Evolutionary conservation across 2,329 filamentous ascomycete species (phyloP), one percentile per base, ranked within the genome.

Genomic region (Emmonsiellopsis sp.): DNA sequence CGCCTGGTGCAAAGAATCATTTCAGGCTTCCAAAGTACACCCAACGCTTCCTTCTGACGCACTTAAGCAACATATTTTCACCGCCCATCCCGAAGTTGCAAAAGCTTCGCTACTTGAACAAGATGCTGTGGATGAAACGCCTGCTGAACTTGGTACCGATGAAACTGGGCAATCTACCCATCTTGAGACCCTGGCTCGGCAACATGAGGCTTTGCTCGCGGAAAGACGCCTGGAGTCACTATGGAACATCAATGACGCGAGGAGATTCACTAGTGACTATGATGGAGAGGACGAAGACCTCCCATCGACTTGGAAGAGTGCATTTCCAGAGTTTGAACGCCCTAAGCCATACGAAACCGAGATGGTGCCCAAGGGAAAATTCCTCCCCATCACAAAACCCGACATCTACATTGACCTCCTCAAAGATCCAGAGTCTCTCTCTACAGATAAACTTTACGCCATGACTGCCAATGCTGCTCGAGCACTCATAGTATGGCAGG

Each of bases 401-500:
- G 68, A 71, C n/a, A 60, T 66, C 2, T 65, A 69, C 37, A 46
- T 71, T n/a, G 61, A 60, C 51, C 62, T 67, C 46, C 63, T 73
- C 27, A 65, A 65, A 45, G 63, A 69, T 36, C 68, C 68, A 1
- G 64, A 71, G 52, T 57, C 60, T 14, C 72, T 78, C 55, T 71
- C 76, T 9, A 73, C 71, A 0, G 75, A 77, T n/a, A 75, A 76
- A 54, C 72, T 84, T 0, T 80, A 80, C 56, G 68, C 71, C 2
- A 66, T 81, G n/a, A 77, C 80, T 1, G 71, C 73, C 32, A 81
- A 82, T 59, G 75, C 76, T 1, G 75, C 76, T 34, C 65, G 66
- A 37, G 77, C 77, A 10, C 68, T 84, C 56, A 74, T 74, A 59
- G 64, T 72, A 42, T 78, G 80, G 68, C 81, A 84, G 61, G 76